Conservation (phyloP, 75 land plant species). For the Gnetum montanum region DNA sequence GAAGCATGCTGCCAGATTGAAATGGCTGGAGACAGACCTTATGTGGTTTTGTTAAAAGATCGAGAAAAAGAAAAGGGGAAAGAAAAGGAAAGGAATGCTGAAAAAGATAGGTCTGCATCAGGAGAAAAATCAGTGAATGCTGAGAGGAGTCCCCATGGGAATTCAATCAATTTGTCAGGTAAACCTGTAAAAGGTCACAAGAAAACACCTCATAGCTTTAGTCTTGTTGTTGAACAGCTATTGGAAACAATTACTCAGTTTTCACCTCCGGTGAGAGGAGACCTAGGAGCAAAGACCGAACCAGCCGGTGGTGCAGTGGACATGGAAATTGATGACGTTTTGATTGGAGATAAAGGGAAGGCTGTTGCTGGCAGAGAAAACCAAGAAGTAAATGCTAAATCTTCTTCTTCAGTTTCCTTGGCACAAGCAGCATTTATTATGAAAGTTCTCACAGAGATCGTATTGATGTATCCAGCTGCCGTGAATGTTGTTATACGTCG, state of each 20-base stretch:
- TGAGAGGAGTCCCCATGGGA: conserved; percentile 5
- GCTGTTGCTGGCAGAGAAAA: conserved; percentile 41
- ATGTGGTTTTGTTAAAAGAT: conserved; percentile 68
- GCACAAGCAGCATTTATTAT: conserved; percentile 85
- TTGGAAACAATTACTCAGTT: conserved; percentile 58
- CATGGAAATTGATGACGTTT: conserved; percentile 75
- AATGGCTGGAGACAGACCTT: conserved; percentile 69
- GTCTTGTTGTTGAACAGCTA: conserved; percentile 78
- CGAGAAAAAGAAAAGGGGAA: conserved; percentile 70
- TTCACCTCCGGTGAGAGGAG: conserved; percentile 42
- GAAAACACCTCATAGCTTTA: conserved; percentile 83
- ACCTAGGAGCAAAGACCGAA: conserved; percentile 6
- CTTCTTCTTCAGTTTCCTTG: conserved; percentile 64
- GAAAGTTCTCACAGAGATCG: conserved; percentile 76
- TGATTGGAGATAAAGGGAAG: conserved; percentile 70
- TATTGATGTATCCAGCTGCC: conserved; percentile 77
- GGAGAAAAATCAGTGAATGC: conserved; percentile 38
- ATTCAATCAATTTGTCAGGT: conserved; percentile 25
- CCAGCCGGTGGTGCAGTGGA: conserved; percentile 23
- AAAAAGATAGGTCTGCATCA: conserved; percentile 44
- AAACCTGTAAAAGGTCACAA: conserved; percentile 46
- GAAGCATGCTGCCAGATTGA: conserved; percentile 84
- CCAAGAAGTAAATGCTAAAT: conserved; percentile 20
- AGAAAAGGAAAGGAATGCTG: conserved; percentile 46
- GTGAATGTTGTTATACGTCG: conserved; percentile 77